phyloP scores from a whole-genome alignment of 2,329 filamentous ascomycete species.

The Hypoxylon sp. region DNA sequence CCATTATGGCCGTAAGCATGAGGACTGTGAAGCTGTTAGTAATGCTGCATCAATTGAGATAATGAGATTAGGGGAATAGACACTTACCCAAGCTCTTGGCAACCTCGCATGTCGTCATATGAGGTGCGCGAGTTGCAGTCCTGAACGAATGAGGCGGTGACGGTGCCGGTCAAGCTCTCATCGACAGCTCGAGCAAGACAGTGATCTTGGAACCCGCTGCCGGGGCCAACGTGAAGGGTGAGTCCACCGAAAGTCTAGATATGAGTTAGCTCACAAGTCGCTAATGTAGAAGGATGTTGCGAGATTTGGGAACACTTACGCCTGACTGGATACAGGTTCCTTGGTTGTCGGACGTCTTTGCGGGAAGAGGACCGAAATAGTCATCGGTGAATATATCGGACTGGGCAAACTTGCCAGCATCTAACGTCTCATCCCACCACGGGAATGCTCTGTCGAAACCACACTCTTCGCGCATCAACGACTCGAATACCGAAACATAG shows the following conservation, averaged over 20 bases:
- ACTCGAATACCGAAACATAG: conserved; percentile 57
- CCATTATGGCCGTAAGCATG: conserved; percentile 58
- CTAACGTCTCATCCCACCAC: conserved; percentile 60
- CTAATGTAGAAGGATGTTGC: not conserved
- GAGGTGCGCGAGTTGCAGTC: conserved; percentile 52
- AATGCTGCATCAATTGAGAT: not conserved
- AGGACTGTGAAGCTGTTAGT: conserved; percentile 49
- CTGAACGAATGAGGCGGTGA: conserved; percentile 53
- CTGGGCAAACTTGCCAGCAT: conserved; percentile 53
- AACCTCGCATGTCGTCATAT: conserved; percentile 54
- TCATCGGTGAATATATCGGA: conserved; percentile 53
- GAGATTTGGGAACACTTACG: conserved; percentile 44
- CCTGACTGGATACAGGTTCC: conserved; percentile 55
- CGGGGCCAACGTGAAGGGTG: conserved; percentile 54
- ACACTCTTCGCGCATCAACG: conserved; percentile 58
- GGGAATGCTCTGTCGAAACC: conserved; percentile 56
- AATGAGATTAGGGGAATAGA: not conserved
- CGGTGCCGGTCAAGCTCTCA: conserved; percentile 52
- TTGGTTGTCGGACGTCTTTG: conserved; percentile 49
- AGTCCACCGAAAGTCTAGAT: conserved; percentile 50
- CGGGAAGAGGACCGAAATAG: conserved; percentile 52
- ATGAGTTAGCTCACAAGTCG: conserved; percentile 15
- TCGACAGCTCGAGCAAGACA: conserved; percentile 56
- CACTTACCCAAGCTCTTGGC: conserved; percentile 55
- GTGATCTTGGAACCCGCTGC: conserved; percentile 47